A percentile compares a stretch with the other conserved stretches of the same genome.
Conservation (phyloP, 1,139 yeast species). For the Pneumocystis murina region DNA sequence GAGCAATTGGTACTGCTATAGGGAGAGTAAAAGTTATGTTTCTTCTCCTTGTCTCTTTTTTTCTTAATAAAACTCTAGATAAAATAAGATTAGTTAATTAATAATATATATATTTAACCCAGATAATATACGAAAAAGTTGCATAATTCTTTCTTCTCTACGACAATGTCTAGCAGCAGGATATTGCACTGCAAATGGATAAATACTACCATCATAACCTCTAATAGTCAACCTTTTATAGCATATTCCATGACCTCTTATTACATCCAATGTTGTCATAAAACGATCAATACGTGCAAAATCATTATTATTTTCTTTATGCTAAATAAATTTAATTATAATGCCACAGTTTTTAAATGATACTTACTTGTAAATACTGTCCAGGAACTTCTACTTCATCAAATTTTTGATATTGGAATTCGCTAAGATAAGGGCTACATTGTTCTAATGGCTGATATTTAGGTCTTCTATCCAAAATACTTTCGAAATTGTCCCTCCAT, state of each 20-base stretch:
- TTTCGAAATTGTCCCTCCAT: slow-evolving; percentile 91
- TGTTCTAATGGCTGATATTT: slow-evolving; percentile 71
- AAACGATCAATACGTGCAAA: slow-evolving; percentile 88
- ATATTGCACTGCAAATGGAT: slow-evolving; percentile 88
- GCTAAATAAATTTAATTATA: slow-evolving; percentile 18
- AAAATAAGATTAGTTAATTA: background rate
- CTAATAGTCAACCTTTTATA: slow-evolving; percentile 78
- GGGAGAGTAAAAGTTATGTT: slow-evolving; percentile 79
- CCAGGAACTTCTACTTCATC: slow-evolving; percentile 98
- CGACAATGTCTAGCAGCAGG: slow-evolving; percentile 97
- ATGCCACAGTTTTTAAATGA: background rate
- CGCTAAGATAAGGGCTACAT: slow-evolving; percentile 86
- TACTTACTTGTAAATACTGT: slow-evolving; percentile 55
- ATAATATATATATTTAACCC: slow-evolving; percentile 20
- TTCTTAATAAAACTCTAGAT: slow-evolving; percentile 51
- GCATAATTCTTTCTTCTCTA: slow-evolving; percentile 88
- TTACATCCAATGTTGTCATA: slow-evolving; percentile 73
- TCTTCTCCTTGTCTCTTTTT: slow-evolving; percentile 78
- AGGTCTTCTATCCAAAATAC: slow-evolving; percentile 63
- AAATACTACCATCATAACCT: slow-evolving; percentile 85
- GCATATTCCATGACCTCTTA: slow-evolving; percentile 85
- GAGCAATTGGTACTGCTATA: slow-evolving; percentile 82
- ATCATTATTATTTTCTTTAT: slow-evolving; percentile 67
- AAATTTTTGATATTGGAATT: slow-evolving; percentile 93
- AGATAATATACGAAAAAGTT: slow-evolving; percentile 68